Evolutionary conservation across 2,329 filamentous ascomycete genomes (phyloP).

Genomic region (Fusarium pseudoanthophilum): DNA sequence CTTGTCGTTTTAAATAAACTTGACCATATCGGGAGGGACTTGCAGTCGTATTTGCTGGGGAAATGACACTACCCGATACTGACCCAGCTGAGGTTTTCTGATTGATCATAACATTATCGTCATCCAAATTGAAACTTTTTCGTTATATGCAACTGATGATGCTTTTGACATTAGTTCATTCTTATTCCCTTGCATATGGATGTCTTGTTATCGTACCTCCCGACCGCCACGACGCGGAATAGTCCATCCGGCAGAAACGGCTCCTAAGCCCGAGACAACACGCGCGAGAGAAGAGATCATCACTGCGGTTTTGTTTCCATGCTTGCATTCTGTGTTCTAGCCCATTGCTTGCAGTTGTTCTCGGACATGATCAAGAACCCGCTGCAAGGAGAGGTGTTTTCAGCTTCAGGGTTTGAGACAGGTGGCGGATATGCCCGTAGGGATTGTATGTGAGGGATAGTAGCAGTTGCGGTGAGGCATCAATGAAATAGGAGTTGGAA

Average conservation of each 20-base stretch:
- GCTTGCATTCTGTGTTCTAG: neutral
- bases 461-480: neutral
- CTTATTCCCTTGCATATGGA: constrained; percentile 25
- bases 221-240: neutral
- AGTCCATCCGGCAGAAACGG: neutral
- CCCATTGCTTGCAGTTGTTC: neutral
- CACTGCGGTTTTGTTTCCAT: neutral
- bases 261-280: constrained; percentile 27
- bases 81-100: constrained; percentile 4
- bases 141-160: neutral
- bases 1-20: constrained; percentile 3
- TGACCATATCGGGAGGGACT: constrained; percentile 19
- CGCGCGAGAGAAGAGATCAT: constrained; percentile 2
- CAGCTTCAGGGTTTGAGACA: constrained; percentile 10
- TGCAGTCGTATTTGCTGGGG: constrained; percentile 19
- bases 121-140: neutral
- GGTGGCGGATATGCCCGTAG: neutral
- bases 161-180: neutral
- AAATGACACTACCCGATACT: neutral
- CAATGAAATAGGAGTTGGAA: no score
- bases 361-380: neutral
- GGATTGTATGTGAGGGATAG: neutral
- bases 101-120: neutral
- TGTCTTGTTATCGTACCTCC: constrained; percentile 11
- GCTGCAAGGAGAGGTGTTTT: neutral